phyloP scores from a whole-genome alignment of 1,284 basidiomycete genomes.

The Naganishia sp. region DNA sequence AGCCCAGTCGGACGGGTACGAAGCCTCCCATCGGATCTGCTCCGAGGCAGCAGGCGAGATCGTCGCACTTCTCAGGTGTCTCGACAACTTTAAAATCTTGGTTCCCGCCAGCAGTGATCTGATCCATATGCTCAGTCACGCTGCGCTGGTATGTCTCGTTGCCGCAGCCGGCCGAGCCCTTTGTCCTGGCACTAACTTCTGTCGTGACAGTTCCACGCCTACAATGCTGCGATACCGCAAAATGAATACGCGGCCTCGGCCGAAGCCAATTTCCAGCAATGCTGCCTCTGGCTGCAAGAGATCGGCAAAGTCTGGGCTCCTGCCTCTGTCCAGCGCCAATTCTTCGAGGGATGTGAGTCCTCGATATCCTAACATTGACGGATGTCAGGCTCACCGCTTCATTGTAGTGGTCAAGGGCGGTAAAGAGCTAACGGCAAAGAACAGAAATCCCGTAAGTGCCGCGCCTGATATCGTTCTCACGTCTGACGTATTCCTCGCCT shows the following conservation, averaged over 20 bases:
- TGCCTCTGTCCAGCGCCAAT: conserved; percentile 47
- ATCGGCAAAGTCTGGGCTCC: conserved; percentile 47
- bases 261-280: conserved; percentile 47
- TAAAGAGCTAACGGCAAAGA: conserved; percentile 34
- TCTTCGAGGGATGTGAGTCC: conserved; percentile 48
- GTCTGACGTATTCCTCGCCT: neutral
- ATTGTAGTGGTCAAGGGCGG: conserved; percentile 46
- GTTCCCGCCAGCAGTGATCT: conserved; percentile 46
- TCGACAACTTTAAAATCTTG: conserved; percentile 45
- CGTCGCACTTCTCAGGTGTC: conserved; percentile 42
- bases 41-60: conserved; percentile 43
- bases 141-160: conserved; percentile 43
- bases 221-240: conserved; percentile 32
- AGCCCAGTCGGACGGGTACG: conserved; percentile 21
- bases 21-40: conserved; percentile 40
- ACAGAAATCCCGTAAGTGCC: neutral
- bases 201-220: conserved; percentile 34
- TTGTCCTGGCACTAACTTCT: conserved; percentile 39
- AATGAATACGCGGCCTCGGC: conserved; percentile 38
- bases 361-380: neutral
- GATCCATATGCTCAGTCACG: conserved; percentile 47
- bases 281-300: conserved; percentile 49
- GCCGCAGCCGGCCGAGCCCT: conserved; percentile 3
- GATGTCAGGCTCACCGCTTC: no score
- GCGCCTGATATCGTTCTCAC: neutral